Base-by-base conservation (phyloP, 2,329 filamentous ascomycete species). In the Ceratocystis alfenasii region DNA sequence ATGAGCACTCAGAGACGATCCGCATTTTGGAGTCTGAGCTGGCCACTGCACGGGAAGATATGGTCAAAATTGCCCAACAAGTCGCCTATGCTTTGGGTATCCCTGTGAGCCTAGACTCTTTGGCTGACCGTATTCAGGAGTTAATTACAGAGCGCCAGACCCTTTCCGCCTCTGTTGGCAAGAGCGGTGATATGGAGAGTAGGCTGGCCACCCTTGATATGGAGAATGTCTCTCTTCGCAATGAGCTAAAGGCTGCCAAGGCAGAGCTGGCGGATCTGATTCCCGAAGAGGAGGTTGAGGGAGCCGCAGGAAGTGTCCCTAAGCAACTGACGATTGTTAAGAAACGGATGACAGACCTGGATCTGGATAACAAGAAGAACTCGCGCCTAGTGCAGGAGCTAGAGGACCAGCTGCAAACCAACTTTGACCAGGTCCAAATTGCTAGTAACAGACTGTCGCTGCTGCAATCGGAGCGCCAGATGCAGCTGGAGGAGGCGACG, bases 381-480 rank as follows among this genome's bases (percentile, higher is more conserved):
- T 88, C 89, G 53, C 86, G 90, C 25, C 80, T 99, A 12, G 90
- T 99, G 7, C 90, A 97, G 74, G 93, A 99, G 76, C 85, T 99
- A 4, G 94, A 99, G 76, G 93, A 97, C 71, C 94, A 99, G 75
- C 85, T 99, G 65, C 92, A 93, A 73, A 90, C 83, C 74, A 96
- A 94, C 77, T 99, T 91, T 75, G 94, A 99, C 72, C 89, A 96
- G 74, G 91, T 93, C 68, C 90, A 96, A 73, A 80, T 85, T 68
- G 86, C 87, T 12, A 91, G 84, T 74, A 95, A 96, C 77, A 86
- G 93, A 65, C 78, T 97, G 64, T 96, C 92, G 64, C 87, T 88
- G 61, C 80, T 93, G 62, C 87, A 91, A 72, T 83, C 84, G 20
- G 88, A 92, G 75, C 86, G 87, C 61, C 83, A 86, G 68, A 80